Percentiles rank a stretch among this genome's conserved stretches.
These are phyloP conservation scores for Cercospora sp. DNA, from an alignment of 2,329 filamentous ascomycete genomes.

Conservation along the genomic window DNA sequence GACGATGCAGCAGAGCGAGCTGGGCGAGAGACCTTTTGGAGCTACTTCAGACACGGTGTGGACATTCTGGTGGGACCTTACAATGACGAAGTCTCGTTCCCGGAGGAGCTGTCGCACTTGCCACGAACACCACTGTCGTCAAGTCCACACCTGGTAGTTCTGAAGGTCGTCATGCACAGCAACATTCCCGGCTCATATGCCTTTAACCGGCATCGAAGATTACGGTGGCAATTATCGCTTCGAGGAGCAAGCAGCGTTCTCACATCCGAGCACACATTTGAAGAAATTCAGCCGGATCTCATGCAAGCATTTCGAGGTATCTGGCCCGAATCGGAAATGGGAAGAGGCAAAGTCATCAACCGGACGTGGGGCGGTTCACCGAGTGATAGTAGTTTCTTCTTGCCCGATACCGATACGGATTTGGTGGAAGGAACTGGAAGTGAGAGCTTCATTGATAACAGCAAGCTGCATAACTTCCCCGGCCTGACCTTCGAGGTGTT, in stretches of 20 bases:
- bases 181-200: slow-evolving; percentile 95
- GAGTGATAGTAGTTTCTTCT: slow-evolving; percentile 39
- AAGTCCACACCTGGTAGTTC: slow-evolving; percentile 68
- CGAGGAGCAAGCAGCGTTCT: slow-evolving; percentile 50
- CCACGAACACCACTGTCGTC: slow-evolving; percentile 27
- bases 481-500: slow-evolving; percentile 94
- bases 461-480: slow-evolving; percentile 89
- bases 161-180: slow-evolving; percentile 88
- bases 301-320: slow-evolving; percentile 51
- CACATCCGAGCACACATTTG: slow-evolving; percentile 75
- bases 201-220: slow-evolving; percentile 90
- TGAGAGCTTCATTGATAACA: slow-evolving; percentile 64
- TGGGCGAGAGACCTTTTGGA: slow-evolving; percentile 73
- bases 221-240: slow-evolving; percentile 70
- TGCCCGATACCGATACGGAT: slow-evolving; percentile 39
- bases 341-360: slow-evolving; percentile 41
- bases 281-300: slow-evolving; percentile 59
- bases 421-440: slow-evolving; percentile 47
- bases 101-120: slow-evolving; percentile 6
- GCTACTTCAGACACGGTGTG: slow-evolving; percentile 95
- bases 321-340: slow-evolving; percentile 55
- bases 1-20: slow-evolving; percentile 61
- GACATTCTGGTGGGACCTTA: slow-evolving; percentile 87
- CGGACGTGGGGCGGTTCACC: slow-evolving; percentile 38
- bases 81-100: slow-evolving; percentile 40